Evolutionary conservation across 768 basidiomycete species (phyloP), one percentile per base, ranked within the genome.

Genomic region (Leccinellum luteum): DNA sequence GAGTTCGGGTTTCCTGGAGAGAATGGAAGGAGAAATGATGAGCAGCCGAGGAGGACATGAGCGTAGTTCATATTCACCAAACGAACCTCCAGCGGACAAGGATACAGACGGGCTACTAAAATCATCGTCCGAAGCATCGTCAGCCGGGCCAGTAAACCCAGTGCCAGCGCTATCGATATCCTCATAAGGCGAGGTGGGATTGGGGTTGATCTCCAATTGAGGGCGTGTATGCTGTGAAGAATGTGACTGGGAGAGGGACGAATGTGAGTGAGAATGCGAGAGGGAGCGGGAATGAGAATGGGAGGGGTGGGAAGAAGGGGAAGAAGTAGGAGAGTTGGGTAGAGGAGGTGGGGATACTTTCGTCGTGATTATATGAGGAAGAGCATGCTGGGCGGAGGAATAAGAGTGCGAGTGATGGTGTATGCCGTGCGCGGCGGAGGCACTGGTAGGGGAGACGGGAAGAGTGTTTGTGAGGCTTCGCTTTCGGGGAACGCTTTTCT

Each of bases 401-500:
- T 73, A 65, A 5, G 70, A 72, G 0, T 70, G 69, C 0, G 69
- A 64, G 23, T 71, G 71, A 2, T 63, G 61, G 44, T 68, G 69
- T 43, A 62, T 50, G 55, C 47, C n/a, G 50, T 68, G 68, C 31
- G 55, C 3, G 4, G 44, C 35, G 10, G 59, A 13, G 34, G 21
- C 10, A 38, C 59, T 4, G 2, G 64, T n/a, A 3, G 59, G 41
- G 12, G 68, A 59, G 66, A 70, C 44, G 74, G 81, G 76, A 17
- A 79, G 69, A 3, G 73, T 68, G 52, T 74, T 71, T 2, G 77
- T 83, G 66, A 88, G 85, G 67, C 85, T 86, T 57, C 88, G 79
- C 71, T 89, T 89, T 35, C 86, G 76, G 2, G 86, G 85, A 10
- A 87, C 78, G 45, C 80, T 80, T 51, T 85, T 81, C 56, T 77